A percentile compares a stretch with the other conserved stretches of the same genome.
Evolutionary conservation across 2,329 filamentous ascomycete species (phyloP).

Genomic region (Neospermospora avenae): DNA sequence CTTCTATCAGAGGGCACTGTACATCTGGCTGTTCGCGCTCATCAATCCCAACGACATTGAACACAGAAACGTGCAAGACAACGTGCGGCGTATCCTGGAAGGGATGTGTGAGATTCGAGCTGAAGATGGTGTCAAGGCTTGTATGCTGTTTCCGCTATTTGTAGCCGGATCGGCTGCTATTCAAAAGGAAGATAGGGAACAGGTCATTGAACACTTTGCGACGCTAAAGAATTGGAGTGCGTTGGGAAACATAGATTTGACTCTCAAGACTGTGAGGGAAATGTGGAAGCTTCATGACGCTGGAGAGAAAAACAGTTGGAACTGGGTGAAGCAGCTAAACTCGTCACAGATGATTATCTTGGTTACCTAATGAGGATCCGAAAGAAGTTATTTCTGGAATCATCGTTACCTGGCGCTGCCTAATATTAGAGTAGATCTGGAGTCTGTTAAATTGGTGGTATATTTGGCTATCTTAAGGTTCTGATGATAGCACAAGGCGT

Average conservation of each 20-base stretch:
- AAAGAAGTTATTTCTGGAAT: too few species aligned
- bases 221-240: conserved; percentile 1
- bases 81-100: conserved; percentile 8
- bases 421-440: neutral
- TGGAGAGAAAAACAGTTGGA: conserved; percentile 13
- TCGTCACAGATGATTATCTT: conserved; percentile 16
- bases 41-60: conserved; percentile 13
- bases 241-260: conserved; percentile 24
- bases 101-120: conserved; percentile 19
- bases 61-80: conserved; percentile 12
- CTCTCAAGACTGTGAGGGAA: conserved; percentile 14
- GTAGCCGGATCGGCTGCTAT: conserved; percentile 15
- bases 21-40: conserved; percentile 26
- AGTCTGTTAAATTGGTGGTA: neutral
- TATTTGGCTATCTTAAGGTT: neutral
- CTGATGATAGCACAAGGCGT: neutral
- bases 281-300: conserved; percentile 24
- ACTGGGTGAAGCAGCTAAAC: conserved; percentile 24
- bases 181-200: neutral
- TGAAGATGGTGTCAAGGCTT: conserved; percentile 19
- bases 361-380: conserved; percentile 14
- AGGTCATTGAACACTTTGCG: neutral
- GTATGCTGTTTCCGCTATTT: conserved; percentile 27
- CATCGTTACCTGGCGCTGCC: too few species aligned
- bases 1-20: conserved; percentile 22